phyloP scores from a whole-genome alignment of 2,329 filamentous ascomycete genomes.

The Calonectria pauciramosa region DNA sequence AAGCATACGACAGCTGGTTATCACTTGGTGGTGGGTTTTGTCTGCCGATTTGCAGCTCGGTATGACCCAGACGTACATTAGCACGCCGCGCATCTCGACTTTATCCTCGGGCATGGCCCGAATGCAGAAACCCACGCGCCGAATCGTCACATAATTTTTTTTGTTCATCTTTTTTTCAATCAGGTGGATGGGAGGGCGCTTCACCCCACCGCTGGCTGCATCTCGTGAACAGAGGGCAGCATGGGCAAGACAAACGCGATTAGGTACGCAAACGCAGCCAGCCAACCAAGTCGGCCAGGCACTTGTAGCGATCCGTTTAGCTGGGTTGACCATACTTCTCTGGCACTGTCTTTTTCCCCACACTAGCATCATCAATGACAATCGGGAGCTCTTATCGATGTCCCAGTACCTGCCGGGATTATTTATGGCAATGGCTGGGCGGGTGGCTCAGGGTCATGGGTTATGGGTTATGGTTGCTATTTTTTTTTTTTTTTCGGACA shows the following conservation, averaged over 20 bases:
- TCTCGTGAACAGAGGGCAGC: slow-evolving; percentile 6
- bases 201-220: slow-evolving; percentile 4
- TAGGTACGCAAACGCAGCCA: slow-evolving; percentile 12
- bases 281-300: background rate
- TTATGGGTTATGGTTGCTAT: background rate
- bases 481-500: slow-evolving; percentile 17
- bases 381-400: slow-evolving; percentile 39
- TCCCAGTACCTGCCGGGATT: slow-evolving; percentile 12
- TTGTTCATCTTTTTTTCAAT: background rate
- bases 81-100: background rate
- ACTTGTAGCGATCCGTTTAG: background rate
- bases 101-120: slow-evolving; percentile 15
- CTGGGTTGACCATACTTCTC: background rate
- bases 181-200: slow-evolving; percentile 10
- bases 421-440: slow-evolving; percentile 37
- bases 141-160: background rate
- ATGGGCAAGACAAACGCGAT: slow-evolving; percentile 25
- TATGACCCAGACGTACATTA: slow-evolving; percentile 11
- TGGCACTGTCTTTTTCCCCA: background rate
- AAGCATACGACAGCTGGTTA: slow-evolving; percentile 4
- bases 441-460: slow-evolving; percentile 20
- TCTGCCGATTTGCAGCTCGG: slow-evolving; percentile 6
- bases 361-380: background rate
- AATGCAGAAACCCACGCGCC: slow-evolving; percentile 3
- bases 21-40: slow-evolving; percentile 9